Base-by-base conservation (phyloP, 2,329 filamentous ascomycete genomes). In the Fusarium sp. region DNA sequence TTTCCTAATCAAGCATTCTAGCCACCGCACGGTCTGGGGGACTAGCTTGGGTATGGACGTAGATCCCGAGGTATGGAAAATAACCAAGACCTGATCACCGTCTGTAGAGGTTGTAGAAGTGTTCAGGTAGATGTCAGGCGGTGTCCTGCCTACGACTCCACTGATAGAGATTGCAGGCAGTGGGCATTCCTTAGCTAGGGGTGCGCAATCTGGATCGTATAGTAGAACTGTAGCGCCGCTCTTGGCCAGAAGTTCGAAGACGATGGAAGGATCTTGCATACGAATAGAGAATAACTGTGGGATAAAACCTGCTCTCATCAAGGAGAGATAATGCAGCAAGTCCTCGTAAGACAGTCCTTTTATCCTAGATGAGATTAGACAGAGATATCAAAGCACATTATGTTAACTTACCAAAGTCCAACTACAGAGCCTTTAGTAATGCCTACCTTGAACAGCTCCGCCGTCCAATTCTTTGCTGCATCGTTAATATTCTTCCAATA, bases 1-100 rank as follows among this genome's bases (percentile, higher is more conserved):
- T 37, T 64, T 64, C 2, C 61, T 59, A 21, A 64, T 64, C 16
- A 64, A 49, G 2, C 50, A 64, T 11, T 64, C 61, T 8, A 64
- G 9, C 50, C 61, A 64, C 3, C 8, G 62, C 6, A 63, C 51
- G 10, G 61, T 50, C 2, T 44, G 14, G 1, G 61, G 61, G 10
- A 64, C 61, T 1, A 64, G 26, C 8, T 64, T 64, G 0, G 61
- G 61, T 4, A 64, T 30, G 3, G 61, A 64, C 3, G 59, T 64
- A 5, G 61, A 64, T 4, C 61, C 60, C 0, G 61, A 64, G 0
- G 59, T 64, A 9, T 64, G 61, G 1, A 64, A 64, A 5, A 64
- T 45, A 4, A 42, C 13, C 1, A 41, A 45, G 13, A 64, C 13
- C 34, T 64, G 7, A 13, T 64, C 51, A 2, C 51, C 30, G 2